Evolutionary conservation across 805 yeast genomes (phyloP).

Genomic region (Huiozyma sinensis): DNA sequence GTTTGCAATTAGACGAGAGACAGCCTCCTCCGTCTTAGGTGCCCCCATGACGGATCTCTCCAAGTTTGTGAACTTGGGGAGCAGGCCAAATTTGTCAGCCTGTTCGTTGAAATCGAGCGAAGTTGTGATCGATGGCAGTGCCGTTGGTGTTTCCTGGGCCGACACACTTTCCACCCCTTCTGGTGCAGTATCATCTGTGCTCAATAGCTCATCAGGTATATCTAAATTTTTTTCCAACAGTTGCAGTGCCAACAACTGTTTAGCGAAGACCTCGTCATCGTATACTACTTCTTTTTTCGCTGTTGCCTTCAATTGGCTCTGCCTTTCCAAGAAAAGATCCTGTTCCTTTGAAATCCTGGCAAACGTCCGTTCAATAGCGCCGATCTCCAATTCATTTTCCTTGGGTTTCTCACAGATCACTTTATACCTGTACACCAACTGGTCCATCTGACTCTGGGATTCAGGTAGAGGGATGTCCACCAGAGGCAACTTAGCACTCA

Average conservation of each 20-base stretch:
- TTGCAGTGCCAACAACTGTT: constrained; percentile 56
- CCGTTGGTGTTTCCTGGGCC: background rate
- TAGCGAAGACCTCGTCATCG: constrained; percentile 38
- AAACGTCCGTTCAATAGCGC: constrained; percentile 35
- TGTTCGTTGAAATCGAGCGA: constrained; percentile 25
- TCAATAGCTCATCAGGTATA: constrained; percentile 44
- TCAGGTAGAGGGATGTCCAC: constrained; percentile 20
- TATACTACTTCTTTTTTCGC: constrained; percentile 22
- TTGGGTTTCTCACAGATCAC: constrained; percentile 19
- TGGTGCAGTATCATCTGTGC: background rate
- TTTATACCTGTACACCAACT: constrained; percentile 24
- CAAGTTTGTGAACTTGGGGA: constrained; percentile 18
- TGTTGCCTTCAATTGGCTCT: constrained; percentile 21
- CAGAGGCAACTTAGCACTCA: background rate
- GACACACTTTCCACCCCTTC: background rate
- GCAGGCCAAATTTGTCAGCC: constrained; percentile 22
- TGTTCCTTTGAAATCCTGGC: constrained; percentile 33
- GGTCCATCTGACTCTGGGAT: constrained; percentile 21
- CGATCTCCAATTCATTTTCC: constrained; percentile 29
- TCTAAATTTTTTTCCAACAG: constrained; percentile 55
- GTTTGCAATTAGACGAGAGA: constrained; percentile 43
- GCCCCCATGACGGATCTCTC: constrained; percentile 36
- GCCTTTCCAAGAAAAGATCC: constrained; percentile 25
- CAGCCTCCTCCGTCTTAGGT: constrained; percentile 39
- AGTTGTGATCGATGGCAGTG: constrained; percentile 15